Evolutionary conservation across 441 rosid genomes (phyloP).

Genomic region (Erodium trifolium): DNA sequence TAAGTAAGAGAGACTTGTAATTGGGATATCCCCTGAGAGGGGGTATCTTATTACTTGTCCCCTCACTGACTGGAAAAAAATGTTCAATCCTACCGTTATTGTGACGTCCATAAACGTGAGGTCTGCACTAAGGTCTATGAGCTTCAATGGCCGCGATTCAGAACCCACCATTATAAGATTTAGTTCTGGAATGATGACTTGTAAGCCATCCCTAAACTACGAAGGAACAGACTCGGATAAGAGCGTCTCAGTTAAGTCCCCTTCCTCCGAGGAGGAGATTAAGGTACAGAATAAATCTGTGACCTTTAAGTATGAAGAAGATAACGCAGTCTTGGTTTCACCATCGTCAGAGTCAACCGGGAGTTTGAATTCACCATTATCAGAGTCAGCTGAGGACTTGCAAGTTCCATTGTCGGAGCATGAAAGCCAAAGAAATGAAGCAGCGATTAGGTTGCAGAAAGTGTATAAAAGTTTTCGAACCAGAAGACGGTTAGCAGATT

Average conservation of each 20-base stretch:
- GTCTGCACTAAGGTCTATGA: slow-evolving; percentile 47
- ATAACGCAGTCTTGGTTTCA: slow-evolving; percentile 8
- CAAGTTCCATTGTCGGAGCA: slow-evolving; percentile 14
- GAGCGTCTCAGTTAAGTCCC: slow-evolving; percentile 36
- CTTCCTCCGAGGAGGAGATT: slow-evolving; percentile 27
- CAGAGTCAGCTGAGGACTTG: slow-evolving; percentile 24
- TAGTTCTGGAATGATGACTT: slow-evolving; percentile 52
- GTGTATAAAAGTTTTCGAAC: slow-evolving; percentile 90
- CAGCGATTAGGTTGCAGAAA: slow-evolving; percentile 73
- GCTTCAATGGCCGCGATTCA: slow-evolving; percentile 33
- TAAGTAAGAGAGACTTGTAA: slow-evolving; percentile 4
- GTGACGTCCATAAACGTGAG: slow-evolving; percentile 18
- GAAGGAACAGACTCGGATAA: slow-evolving; percentile 48
- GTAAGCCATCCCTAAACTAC: slow-evolving; percentile 61
- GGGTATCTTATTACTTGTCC: slow-evolving; percentile 5
- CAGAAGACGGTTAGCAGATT: slow-evolving; percentile 86
- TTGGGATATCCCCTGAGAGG: not conserved
- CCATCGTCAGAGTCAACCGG: slow-evolving; percentile 8
- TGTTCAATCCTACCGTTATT: not conserved
- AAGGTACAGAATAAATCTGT: slow-evolving; percentile 19
- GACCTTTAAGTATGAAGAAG: slow-evolving; percentile 23
- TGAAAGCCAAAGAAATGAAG: slow-evolving; percentile 44
- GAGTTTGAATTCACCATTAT: slow-evolving; percentile 20
- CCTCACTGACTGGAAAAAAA: not conserved
- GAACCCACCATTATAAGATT: slow-evolving; percentile 48